Conservation (phyloP, 768 basidiomycete species). For the Serendipita sp. region DNA sequence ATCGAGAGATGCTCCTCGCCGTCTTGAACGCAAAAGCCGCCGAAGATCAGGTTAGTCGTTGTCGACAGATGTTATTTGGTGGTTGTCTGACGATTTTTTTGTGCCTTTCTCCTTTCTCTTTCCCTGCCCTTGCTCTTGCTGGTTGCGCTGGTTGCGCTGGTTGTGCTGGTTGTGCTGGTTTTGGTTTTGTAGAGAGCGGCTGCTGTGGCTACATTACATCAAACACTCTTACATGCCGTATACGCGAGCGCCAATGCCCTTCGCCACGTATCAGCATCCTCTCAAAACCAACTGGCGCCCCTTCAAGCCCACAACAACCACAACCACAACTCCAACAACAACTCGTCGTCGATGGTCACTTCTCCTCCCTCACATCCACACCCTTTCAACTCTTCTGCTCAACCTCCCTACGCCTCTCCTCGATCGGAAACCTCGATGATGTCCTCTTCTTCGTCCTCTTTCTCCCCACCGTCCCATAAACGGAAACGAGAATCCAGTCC, state of each 20-base stretch:
- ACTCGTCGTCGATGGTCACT: background rate
- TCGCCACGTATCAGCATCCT: background rate
- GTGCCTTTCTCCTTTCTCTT: too few relatives aligned
- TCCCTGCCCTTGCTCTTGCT: background rate
- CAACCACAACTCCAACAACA: background rate
- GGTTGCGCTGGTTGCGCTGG: too few relatives aligned
- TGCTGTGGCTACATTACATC: background rate
- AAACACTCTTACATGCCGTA: background rate
- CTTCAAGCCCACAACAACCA: background rate
- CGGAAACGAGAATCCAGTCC: background rate
- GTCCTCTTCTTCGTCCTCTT: background rate
- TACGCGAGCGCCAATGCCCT: background rate
- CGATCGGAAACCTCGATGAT: background rate
- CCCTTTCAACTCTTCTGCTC: background rate
- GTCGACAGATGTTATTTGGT: too few relatives aligned
- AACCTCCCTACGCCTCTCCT: background rate
- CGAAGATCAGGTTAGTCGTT: conserved; percentile 79
- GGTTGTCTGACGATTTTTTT: too few relatives aligned
- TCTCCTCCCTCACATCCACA: background rate
- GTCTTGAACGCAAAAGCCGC: conserved; percentile 86
- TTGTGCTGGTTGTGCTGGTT: too few relatives aligned
- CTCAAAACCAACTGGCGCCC: too few relatives aligned
- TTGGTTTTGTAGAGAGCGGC: background rate
- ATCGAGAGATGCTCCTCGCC: conserved; percentile 78
- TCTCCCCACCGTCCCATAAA: background rate